Conservation (phyloP, 345 rosid genomes). For the Syzygium aromaticum region DNA sequence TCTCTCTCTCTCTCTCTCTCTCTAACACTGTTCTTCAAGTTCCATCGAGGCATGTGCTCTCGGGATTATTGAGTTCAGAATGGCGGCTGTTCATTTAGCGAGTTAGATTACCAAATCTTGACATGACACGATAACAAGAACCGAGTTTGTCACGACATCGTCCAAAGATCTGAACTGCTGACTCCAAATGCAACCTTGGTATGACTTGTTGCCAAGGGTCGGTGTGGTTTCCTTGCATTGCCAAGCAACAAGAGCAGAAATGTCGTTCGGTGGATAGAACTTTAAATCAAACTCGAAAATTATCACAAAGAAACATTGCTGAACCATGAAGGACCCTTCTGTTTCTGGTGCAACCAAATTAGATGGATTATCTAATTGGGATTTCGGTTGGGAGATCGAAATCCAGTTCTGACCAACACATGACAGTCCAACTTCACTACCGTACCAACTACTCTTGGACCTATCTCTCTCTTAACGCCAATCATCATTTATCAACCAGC, state of each 20-base stretch:
- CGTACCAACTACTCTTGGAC: neutral
- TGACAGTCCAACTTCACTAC: neutral
- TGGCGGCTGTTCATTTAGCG: neutral
- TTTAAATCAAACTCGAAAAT: neutral
- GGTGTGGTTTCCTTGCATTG: neutral
- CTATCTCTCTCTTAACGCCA: neutral
- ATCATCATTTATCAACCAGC: neutral
- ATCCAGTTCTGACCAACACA: neutral
- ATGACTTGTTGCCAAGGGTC: neutral
- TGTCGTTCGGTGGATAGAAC: neutral
- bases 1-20: neutral
- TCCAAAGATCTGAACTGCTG: neutral
- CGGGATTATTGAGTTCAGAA: neutral
- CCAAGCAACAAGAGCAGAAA: neutral
- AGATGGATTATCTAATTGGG: neutral
- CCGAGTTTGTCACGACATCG: neutral
- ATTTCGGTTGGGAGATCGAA: neutral
- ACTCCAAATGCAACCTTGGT: neutral
- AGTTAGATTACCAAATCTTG: neutral
- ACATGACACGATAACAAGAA: neutral
- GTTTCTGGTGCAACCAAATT: neutral
- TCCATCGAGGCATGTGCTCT: neutral
- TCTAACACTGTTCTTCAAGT: neutral
- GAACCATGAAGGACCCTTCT: neutral
- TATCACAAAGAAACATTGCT: neutral